Conservation (phyloP, 352 stramenopile genomes). For the Phytophthora uliginosa region DNA sequence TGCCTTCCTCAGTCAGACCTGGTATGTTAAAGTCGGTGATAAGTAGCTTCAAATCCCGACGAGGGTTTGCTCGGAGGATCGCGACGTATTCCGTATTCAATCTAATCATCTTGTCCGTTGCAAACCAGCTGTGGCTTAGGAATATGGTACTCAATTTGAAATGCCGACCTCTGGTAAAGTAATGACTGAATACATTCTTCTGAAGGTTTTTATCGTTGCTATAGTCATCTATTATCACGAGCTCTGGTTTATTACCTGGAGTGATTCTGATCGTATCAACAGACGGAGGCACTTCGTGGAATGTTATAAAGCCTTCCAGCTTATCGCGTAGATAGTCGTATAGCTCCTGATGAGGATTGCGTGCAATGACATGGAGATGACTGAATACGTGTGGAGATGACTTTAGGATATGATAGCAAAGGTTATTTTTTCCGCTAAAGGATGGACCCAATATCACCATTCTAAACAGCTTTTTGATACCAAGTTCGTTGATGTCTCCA, state of each 20-base stretch:
- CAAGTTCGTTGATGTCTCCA: not conserved
- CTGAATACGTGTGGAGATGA: not conserved
- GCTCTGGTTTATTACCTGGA: not conserved
- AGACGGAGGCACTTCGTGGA: no score
- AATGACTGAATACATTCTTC: not conserved
- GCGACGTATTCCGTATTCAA: conserved; percentile 6
- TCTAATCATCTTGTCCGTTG: conserved; percentile 7
- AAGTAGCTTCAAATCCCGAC: not conserved
- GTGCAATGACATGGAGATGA: not conserved
- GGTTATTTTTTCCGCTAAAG: not conserved
- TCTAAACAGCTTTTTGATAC: not conserved
- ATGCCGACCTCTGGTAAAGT: not conserved
- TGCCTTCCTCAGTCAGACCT: not conserved
- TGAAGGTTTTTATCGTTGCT: not conserved
- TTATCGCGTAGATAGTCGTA: not conserved
- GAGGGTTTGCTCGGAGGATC: not conserved
- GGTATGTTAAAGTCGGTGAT: conserved; percentile 1
- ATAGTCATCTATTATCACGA: not conserved
- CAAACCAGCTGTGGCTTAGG: conserved; percentile 4
- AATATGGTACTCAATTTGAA: not conserved
- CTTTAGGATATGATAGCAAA: not conserved
- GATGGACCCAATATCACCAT: not conserved
- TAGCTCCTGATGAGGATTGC: not conserved
- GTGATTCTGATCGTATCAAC: not conserved
- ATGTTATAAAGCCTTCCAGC: not conserved